phyloP scores from a whole-genome alignment of 495 filamentous ascomycete genomes.

The Lophiotrema nucula region DNA sequence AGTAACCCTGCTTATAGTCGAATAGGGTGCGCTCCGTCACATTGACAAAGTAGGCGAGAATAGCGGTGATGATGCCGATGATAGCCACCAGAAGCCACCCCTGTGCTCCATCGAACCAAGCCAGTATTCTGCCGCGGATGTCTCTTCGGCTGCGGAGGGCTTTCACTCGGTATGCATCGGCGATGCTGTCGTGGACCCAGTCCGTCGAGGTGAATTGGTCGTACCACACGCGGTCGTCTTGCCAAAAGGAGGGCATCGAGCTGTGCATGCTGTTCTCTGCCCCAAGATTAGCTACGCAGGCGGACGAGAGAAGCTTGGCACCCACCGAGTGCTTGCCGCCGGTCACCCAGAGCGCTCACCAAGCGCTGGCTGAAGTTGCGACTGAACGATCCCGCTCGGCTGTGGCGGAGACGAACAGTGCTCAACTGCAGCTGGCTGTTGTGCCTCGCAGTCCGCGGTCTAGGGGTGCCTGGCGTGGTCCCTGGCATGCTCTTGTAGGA shows the following conservation, averaged over 20 bases:
- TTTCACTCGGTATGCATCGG: conserved; percentile 86
- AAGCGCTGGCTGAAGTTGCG: conserved; percentile 39
- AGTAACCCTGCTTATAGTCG: conserved; percentile 89
- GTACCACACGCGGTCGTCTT: conserved; percentile 93
- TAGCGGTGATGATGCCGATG: conserved; percentile 83
- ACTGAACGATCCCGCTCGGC: conserved; percentile 38
- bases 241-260: conserved; percentile 36
- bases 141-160: conserved; percentile 78
- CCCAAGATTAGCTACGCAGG: neutral
- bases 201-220: conserved; percentile 98
- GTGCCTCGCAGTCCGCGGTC: conserved; percentile 24
- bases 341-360: conserved; percentile 38
- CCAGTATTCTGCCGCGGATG: conserved; percentile 71
- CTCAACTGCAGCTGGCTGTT: conserved; percentile 28
- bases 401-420: conserved; percentile 34
- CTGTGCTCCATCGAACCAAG: conserved; percentile 83
- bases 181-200: conserved; percentile 97
- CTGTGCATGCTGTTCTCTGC: conserved; percentile 30
- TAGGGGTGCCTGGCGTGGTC: conserved; percentile 38
- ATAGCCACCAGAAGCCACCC: conserved; percentile 93
- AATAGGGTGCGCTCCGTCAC: conserved; percentile 80
- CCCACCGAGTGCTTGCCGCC: neutral
- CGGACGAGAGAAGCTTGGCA: neutral
- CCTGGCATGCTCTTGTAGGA: conserved; percentile 37
- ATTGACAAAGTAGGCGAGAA: conserved; percentile 85